Evolutionary conservation across 129 eudicot genomes (phyloP).

Genomic region (Lactuca saligna): DNA sequence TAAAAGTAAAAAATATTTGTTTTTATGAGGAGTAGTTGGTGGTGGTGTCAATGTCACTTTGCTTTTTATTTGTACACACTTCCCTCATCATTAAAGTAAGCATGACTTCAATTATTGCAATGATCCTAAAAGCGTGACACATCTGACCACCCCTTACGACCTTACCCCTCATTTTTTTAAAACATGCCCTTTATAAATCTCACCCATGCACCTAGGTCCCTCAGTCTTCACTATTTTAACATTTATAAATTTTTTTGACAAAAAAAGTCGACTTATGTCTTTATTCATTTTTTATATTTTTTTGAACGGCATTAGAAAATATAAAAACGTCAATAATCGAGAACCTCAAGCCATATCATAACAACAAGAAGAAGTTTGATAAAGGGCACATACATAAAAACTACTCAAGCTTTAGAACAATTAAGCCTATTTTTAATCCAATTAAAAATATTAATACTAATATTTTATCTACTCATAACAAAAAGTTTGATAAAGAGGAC

Average conservation of each 20-base stretch:
- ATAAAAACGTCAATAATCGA: no score
- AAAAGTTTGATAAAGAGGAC: no score
- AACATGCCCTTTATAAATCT: constrained; percentile 6
- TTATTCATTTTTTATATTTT: background rate
- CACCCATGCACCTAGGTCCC: constrained; percentile 14
- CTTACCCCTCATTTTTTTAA: constrained; percentile 16
- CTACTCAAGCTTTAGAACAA: no score
- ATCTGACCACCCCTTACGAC: constrained; percentile 43
- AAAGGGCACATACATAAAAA: no score
- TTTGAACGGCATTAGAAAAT: no score
- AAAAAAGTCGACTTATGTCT: constrained; percentile 24
- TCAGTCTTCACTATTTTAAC: constrained; percentile 19
- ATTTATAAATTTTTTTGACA: background rate
- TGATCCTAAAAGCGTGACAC: constrained; percentile 45
- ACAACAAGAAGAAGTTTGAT: no score
- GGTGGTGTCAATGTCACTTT: constrained; percentile 27
- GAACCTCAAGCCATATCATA: no score
- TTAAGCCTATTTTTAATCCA: no score
- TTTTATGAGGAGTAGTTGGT: constrained; percentile 15
- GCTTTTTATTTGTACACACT: constrained; percentile 31
- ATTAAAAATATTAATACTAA: no score
- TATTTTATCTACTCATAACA: no score
- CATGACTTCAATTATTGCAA: constrained; percentile 43
- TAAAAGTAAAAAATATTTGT: no score
- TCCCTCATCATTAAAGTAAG: constrained; percentile 41